phyloP scores from a whole-genome alignment of 257 asterid genomes.

The Nicotiana noctiflora region DNA sequence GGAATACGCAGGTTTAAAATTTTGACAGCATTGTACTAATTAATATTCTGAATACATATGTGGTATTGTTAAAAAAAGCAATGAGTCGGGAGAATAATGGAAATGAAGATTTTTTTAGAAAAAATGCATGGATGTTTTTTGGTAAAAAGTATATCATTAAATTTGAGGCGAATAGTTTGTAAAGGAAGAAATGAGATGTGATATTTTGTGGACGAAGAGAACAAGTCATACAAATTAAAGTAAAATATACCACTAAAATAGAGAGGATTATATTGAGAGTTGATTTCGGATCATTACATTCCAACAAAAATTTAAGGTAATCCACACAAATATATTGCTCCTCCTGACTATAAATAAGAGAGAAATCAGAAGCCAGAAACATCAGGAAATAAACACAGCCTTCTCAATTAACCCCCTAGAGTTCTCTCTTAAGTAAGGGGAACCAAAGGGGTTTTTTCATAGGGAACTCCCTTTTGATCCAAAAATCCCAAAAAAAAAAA shows the following conservation, averaged over 20 bases:
- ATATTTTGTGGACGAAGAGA: background rate
- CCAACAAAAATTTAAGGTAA: background rate
- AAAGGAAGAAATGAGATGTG: background rate
- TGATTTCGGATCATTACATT: background rate
- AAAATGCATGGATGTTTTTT: too few relatives aligned
- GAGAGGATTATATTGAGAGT: background rate
- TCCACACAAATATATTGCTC: background rate
- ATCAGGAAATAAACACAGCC: background rate
- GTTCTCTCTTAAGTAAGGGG: background rate
- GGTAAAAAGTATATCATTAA: too few relatives aligned
- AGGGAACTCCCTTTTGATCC: background rate
- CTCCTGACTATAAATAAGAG: background rate
- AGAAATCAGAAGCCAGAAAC: background rate
- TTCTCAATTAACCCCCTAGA: background rate
- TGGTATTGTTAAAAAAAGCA: too few relatives aligned
- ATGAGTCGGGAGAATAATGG: too few relatives aligned
- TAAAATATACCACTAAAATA: background rate
- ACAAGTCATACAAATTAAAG: background rate
- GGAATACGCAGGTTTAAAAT: too few relatives aligned
- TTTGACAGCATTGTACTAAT: too few relatives aligned
- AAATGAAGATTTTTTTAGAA: background rate
- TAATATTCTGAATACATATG: background rate
- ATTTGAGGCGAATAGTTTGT: too few relatives aligned
- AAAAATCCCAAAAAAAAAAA: background rate
- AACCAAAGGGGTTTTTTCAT: background rate